phyloP scores from a whole-genome alignment of 2,329 filamentous ascomycete genomes.

The Acephala macrosclerotiorum region DNA sequence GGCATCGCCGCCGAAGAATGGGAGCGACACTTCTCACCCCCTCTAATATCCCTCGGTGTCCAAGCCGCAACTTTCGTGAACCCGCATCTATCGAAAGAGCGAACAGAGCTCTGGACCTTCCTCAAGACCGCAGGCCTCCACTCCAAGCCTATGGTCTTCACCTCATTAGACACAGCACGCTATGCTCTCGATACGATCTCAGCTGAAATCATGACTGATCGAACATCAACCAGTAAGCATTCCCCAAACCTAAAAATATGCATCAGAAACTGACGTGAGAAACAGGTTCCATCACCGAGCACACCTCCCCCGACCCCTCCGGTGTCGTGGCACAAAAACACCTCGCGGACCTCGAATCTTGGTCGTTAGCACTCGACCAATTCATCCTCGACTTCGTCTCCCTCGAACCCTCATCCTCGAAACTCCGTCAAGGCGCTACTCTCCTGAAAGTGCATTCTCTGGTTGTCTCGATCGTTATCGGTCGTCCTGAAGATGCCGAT shows the following conservation, averaged over 20 bases:
- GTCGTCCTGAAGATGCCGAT: slow-evolving; percentile 23
- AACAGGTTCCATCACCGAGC: slow-evolving; percentile 42
- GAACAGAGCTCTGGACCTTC: slow-evolving; percentile 33
- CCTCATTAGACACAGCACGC: slow-evolving; percentile 61
- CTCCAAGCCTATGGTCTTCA: slow-evolving; percentile 46
- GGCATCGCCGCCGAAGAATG: slow-evolving; percentile 29
- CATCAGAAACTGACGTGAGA: not conserved
- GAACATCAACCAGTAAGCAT: slow-evolving; percentile 44
- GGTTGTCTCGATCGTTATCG: slow-evolving; percentile 33
- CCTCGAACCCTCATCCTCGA: slow-evolving; percentile 51
- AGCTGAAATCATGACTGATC: slow-evolving; percentile 60
- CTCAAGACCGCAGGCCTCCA: slow-evolving; percentile 31
- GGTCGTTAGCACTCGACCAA: slow-evolving; percentile 32
- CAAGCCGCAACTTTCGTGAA: slow-evolving; percentile 40
- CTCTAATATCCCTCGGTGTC: slow-evolving; percentile 38
- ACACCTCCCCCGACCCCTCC: slow-evolving; percentile 55
- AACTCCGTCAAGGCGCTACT: slow-evolving; percentile 61
- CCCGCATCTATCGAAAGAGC: slow-evolving; percentile 33
- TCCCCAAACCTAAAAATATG: slow-evolving; percentile 47
- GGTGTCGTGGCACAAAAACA: slow-evolving; percentile 11
- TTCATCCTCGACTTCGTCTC: slow-evolving; percentile 21
- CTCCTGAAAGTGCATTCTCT: slow-evolving; percentile 37
- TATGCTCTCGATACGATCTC: slow-evolving; percentile 62
- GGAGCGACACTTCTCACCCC: slow-evolving; percentile 36
- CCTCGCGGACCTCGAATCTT: slow-evolving; percentile 27